Conservation (phyloP, 2,329 filamentous ascomycete species). For the Macrophomina tecta region DNA sequence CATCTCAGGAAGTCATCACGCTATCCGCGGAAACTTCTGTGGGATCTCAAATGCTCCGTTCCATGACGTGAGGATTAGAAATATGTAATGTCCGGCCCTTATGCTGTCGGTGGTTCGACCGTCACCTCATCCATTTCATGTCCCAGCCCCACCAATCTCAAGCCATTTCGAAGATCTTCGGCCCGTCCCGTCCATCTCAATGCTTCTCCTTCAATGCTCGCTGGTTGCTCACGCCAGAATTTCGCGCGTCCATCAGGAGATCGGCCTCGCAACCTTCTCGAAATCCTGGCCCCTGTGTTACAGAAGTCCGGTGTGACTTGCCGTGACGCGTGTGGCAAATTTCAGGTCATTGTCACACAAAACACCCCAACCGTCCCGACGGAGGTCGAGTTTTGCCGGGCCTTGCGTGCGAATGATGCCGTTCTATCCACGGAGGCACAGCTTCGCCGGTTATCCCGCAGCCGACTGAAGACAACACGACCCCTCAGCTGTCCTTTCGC, state of each 20-base stretch:
- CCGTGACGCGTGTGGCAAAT: background rate
- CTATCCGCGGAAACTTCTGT: constrained; percentile 8
- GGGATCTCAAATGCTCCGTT: background rate
- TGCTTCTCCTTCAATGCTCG: constrained; percentile 14
- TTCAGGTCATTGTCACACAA: background rate
- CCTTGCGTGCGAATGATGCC: too few relatives aligned
- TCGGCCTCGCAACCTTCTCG: background rate
- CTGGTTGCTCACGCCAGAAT: constrained; percentile 1
- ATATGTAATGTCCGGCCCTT: background rate
- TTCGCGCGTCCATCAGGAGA: constrained; percentile 19
- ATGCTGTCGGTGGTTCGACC: constrained; percentile 18
- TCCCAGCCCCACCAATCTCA: constrained; percentile 8
- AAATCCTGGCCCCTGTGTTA: background rate
- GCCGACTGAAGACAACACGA: too few relatives aligned
- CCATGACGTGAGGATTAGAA: background rate
- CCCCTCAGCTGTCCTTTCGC: too few relatives aligned
- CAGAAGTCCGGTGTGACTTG: background rate
- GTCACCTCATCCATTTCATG: constrained; percentile 1
- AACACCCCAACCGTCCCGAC: background rate
- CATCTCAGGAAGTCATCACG: constrained; percentile 18
- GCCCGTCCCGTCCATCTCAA: constrained; percentile 22
- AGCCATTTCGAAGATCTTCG: constrained; percentile 23
- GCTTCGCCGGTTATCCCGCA: too few relatives aligned
- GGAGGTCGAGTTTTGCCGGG: too few relatives aligned
- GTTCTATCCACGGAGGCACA: too few relatives aligned